phyloP scores from a whole-genome alignment of 495 filamentous ascomycete species.

The Tuber melanosporum region DNA sequence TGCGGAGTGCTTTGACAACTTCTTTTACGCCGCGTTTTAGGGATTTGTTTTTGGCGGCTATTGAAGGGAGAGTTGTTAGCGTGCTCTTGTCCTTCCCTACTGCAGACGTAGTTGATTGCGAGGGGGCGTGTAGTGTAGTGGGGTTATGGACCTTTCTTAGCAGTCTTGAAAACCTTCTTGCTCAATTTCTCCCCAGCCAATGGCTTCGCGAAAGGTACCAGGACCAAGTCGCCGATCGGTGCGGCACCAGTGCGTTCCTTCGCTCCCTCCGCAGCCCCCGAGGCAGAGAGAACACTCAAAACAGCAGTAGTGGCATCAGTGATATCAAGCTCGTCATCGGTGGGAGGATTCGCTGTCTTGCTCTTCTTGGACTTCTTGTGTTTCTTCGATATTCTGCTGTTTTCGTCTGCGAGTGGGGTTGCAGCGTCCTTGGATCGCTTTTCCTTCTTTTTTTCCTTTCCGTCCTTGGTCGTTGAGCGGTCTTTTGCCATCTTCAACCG shows the following conservation, averaged over 20 bases:
- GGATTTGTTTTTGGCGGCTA: slow-evolving; percentile 85
- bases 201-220: slow-evolving; percentile 91
- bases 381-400: slow-evolving; percentile 43
- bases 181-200: slow-evolving; percentile 81
- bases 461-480: slow-evolving; percentile 48
- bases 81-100: neutral
- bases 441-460: slow-evolving; percentile 70
- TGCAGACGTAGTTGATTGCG: neutral
- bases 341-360: slow-evolving; percentile 39
- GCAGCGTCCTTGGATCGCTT: slow-evolving; percentile 53
- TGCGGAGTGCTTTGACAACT: slow-evolving; percentile 92
- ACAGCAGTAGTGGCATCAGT: slow-evolving; percentile 13
- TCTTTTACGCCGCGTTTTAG: slow-evolving; percentile 98
- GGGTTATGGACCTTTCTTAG: slow-evolving; percentile 73
- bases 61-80: slow-evolving; percentile 10
- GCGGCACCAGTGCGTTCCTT: neutral
- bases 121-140: neutral
- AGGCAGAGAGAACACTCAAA: slow-evolving; percentile 21
- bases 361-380: slow-evolving; percentile 51
- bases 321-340: slow-evolving; percentile 36
- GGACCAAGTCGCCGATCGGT: slow-evolving; percentile 38
- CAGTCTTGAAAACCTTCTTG: slow-evolving; percentile 88
- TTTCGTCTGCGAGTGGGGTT: slow-evolving; percentile 51
- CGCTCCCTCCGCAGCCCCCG: slow-evolving; percentile 27
- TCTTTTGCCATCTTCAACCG: slow-evolving; percentile 38